Conservation (phyloP, 169 alveolate species). For the Amoebophrya sp. region DNA sequence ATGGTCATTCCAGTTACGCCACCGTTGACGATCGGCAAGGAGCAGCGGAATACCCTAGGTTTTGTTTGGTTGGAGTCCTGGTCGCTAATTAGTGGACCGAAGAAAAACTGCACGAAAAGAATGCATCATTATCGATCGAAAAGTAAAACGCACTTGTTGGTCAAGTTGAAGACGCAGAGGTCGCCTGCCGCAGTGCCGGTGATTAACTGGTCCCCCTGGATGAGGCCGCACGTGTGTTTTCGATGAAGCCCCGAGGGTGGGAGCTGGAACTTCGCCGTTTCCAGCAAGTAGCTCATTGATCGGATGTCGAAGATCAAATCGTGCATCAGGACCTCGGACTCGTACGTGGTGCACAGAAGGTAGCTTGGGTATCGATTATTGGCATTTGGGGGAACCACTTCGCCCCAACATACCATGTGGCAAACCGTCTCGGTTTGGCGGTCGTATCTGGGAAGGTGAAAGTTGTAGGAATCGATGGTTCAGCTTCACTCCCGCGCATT, state of each 20-base stretch:
- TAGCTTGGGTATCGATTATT: not conserved
- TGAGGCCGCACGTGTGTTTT: not conserved
- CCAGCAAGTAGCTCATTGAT: not conserved
- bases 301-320: not conserved
- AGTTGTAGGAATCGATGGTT: too few relatives aligned
- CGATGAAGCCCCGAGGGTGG: not conserved
- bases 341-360: not conserved
- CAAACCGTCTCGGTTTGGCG: not conserved
- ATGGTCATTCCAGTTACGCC: not conserved
- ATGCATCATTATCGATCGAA: too few relatives aligned
- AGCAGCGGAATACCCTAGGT: not conserved
- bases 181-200: not conserved
- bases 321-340: slow-evolving; percentile 19
- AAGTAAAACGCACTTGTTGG: not conserved
- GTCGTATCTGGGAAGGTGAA: slow-evolving; percentile 5
- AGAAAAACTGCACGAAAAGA: too few relatives aligned
- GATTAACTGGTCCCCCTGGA: not conserved
- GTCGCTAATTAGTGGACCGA: too few relatives aligned
- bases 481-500: too few relatives aligned
- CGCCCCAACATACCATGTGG: not conserved
- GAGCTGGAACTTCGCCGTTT: not conserved
- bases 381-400: not conserved
- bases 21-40: not conserved
- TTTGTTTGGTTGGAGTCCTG: too few relatives aligned
- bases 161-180: not conserved